Evolutionary conservation across 495 filamentous ascomycete species (phyloP).

Genomic region (Hyaloscypha variabilis): DNA sequence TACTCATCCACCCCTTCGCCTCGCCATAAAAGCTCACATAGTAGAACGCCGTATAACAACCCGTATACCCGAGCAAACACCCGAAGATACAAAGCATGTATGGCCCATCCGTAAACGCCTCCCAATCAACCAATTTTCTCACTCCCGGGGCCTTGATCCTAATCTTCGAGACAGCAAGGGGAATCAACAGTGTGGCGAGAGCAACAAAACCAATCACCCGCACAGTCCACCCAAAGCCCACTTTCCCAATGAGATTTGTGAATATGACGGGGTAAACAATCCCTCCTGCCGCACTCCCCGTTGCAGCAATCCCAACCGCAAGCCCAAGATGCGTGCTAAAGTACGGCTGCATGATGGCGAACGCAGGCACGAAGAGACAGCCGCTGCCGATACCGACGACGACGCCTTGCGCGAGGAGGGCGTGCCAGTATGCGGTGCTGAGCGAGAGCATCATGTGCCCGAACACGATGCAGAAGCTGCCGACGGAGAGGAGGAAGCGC

Average conservation of each 20-base stretch:
- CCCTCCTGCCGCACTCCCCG: conserved; percentile 52
- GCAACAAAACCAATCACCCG: conserved; percentile 74
- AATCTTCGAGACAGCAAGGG: conserved; percentile 7
- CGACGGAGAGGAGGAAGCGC: conserved; percentile 51
- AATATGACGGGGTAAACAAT: conserved; percentile 75
- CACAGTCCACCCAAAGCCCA: conserved; percentile 79
- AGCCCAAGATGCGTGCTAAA: conserved; percentile 64
- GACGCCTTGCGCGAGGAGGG: conserved; percentile 61
- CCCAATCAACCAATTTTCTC: too few species aligned
- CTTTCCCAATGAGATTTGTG: conserved; percentile 63
- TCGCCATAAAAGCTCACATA: too few species aligned
- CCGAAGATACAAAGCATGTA: too few species aligned
- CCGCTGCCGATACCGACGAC: conserved; percentile 73
- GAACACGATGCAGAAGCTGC: conserved; percentile 54
- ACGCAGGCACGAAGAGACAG: conserved; percentile 66
- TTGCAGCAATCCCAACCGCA: conserved; percentile 53
- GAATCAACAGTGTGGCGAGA: conserved; percentile 45
- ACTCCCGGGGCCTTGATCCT: too few species aligned
- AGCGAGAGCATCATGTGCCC: conserved; percentile 70
- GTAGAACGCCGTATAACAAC: too few species aligned
- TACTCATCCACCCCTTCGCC: too few species aligned
- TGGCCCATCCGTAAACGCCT: too few species aligned
- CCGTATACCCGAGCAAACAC: too few species aligned
- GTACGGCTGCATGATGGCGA: conserved; percentile 70
- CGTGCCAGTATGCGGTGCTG: conserved; percentile 67